Evolutionary conservation across 2,329 filamentous ascomycete genomes (phyloP), one percentile per base, ranked within the genome.

Genomic region (Juglanconis juglandina): DNA sequence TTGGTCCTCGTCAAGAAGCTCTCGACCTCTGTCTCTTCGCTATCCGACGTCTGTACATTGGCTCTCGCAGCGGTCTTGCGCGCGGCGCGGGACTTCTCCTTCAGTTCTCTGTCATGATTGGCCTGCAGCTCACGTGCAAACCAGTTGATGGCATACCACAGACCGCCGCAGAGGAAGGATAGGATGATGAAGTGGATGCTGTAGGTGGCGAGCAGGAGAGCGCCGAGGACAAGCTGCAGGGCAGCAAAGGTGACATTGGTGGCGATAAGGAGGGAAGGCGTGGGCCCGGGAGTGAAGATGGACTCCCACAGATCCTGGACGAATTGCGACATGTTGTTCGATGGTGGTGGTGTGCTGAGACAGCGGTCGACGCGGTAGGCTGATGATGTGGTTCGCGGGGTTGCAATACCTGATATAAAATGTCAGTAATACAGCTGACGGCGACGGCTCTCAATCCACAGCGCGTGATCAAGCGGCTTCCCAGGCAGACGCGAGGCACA

Each of bases 101-200:
- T 74, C 62, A 78, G 75, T 63, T 77, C 72, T 34, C 68, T 72
- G 46, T 69, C 75, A 69, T 83, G 81, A 62, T 77, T 77, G 53
- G 72, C 71, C 63, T 76, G 76, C 53, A 87, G 72, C 77, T 87
- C 94, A 50, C 77, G 77, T 58, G 91, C 92, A 71, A 99, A 98
- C 95, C 95, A 99, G 82, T 98, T 98, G 77, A 98, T 93, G 60
- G 90, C 86, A 79, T 85, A 92, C 95, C 95, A 99, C 41, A 98
- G 81, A 4, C 90, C 90, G 37, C 79, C 93, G 65, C 87, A 91
- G 9, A 99, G 80, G 61, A 87, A 69, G 11, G 91, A 96, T 5
- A 99, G 84, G 60, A 94, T 81, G 64, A 92, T 73, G 70, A 97
- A 96, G 80, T 98, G 95, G 65, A 96, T 83, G 77, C 90, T 96